Evolutionary conservation across 1,284 basidiomycete genomes (phyloP).

Genomic region (Ustilago trichophora): DNA sequence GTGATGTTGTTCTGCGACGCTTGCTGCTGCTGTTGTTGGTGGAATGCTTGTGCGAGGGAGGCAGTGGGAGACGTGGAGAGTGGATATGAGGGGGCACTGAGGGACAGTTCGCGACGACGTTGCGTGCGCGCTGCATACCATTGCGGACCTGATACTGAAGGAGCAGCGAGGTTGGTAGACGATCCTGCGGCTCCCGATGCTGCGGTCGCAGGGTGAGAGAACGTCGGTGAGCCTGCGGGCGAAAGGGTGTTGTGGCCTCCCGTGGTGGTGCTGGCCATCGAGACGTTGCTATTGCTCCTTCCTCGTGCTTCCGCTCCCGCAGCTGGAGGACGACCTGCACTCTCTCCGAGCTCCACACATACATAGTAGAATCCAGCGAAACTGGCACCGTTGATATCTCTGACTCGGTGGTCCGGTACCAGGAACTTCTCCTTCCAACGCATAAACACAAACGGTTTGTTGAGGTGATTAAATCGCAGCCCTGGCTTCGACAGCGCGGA

Average conservation of each 20-base stretch:
- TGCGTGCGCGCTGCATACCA: constrained; percentile 45
- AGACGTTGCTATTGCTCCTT: constrained; percentile 24
- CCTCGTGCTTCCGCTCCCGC: not conserved
- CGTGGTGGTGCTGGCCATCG: constrained; percentile 6
- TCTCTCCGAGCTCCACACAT: constrained; percentile 74
- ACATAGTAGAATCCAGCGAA: constrained; percentile 86
- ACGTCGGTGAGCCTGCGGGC: constrained; percentile 4
- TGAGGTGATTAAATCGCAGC: constrained; percentile 51
- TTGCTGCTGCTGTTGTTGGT: not conserved
- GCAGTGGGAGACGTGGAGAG: not conserved
- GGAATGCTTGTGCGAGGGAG: not conserved
- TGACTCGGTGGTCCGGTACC: constrained; percentile 89
- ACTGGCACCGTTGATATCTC: constrained; percentile 92
- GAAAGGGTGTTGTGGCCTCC: constrained; percentile 4
- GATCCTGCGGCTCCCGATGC: no score
- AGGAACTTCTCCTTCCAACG: constrained; percentile 96
- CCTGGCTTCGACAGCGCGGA: constrained; percentile 37
- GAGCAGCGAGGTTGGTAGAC: not conserved
- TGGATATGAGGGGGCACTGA: constrained; percentile 11
- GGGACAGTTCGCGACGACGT: constrained; percentile 27
- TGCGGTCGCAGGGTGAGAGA: not conserved
- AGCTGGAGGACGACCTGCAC: constrained; percentile 12
- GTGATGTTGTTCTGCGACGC: no score
- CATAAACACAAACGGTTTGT: constrained; percentile 76
- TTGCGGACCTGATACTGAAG: constrained; percentile 20